Conservation (phyloP, 2,329 filamentous ascomycete species). For the Plectosphaerella plurivora region DNA sequence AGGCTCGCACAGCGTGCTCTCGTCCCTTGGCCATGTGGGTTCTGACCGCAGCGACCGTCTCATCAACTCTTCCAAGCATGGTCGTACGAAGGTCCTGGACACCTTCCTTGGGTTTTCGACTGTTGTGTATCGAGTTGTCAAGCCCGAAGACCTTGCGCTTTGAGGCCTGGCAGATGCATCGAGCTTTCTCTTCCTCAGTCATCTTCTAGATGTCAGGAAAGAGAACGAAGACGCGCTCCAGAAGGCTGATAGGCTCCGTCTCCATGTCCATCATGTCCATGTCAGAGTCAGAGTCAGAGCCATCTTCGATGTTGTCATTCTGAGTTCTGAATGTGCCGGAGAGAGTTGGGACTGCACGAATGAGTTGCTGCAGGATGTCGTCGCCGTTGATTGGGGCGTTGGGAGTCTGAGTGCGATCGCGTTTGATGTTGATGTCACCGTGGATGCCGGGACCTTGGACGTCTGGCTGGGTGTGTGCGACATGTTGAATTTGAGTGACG, state of each 20-base stretch:
- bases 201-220: background rate
- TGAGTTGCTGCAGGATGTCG: no score
- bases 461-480: no score
- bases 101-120: background rate
- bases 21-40: background rate
- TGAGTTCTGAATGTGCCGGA: no score
- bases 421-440: no score
- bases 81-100: background rate
- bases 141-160: background rate
- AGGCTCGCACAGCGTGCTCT: background rate
- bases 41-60: background rate
- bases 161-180: background rate
- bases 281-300: no score
- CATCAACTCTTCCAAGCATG: background rate
- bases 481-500: no score
- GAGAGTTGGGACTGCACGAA: no score
- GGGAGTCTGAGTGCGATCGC: no score
- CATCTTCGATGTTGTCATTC: no score
- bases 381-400: no score
- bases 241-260: background rate
- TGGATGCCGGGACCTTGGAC: no score
- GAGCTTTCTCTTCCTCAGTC: background rate
- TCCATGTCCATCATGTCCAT: no score
- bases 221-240: background rate
- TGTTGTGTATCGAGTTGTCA: background rate